phyloP scores from a whole-genome alignment of 106 monocot species.

The Dendrobium officinale region DNA sequence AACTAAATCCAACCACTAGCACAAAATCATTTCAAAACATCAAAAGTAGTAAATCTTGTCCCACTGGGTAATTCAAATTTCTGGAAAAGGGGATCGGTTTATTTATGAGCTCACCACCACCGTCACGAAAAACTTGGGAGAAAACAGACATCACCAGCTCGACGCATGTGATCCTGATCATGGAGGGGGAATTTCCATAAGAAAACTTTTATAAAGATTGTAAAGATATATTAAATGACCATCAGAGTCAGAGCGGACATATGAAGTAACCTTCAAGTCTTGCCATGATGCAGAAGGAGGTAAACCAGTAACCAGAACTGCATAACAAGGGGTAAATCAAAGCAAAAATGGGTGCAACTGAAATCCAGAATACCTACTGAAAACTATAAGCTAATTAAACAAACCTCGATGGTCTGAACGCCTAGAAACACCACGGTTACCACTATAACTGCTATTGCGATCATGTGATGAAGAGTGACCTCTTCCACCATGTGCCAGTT shows the following conservation, averaged over 20 bases:
- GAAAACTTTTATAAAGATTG: background rate
- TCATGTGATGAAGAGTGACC: slow-evolving; percentile 57
- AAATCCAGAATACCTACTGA: background rate
- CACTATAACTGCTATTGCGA: slow-evolving; percentile 37
- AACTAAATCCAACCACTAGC: background rate
- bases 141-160: slow-evolving; percentile 97
- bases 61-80: background rate
- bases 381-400: slow-evolving; percentile 4
- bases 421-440: slow-evolving; percentile 54
- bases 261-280: slow-evolving; percentile 31
- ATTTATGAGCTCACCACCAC: slow-evolving; percentile 39
- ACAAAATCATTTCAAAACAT: background rate
- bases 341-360: background rate
- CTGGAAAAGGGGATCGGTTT: background rate
- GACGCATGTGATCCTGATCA: slow-evolving; percentile 74
- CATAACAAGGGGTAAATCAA: slow-evolving; percentile 3
- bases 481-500: slow-evolving; percentile 81
- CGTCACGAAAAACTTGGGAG: slow-evolving; percentile 86
- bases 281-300: slow-evolving; percentile 37
- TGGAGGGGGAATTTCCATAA: background rate
- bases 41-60: background rate
- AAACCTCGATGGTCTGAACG: slow-evolving; percentile 66
- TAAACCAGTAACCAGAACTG: slow-evolving; percentile 48
- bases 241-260: background rate
- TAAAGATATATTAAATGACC: background rate